phyloP scores from a whole-genome alignment of 192 early-diverging fungal genomes.

The Geranomyces michiganensis region DNA sequence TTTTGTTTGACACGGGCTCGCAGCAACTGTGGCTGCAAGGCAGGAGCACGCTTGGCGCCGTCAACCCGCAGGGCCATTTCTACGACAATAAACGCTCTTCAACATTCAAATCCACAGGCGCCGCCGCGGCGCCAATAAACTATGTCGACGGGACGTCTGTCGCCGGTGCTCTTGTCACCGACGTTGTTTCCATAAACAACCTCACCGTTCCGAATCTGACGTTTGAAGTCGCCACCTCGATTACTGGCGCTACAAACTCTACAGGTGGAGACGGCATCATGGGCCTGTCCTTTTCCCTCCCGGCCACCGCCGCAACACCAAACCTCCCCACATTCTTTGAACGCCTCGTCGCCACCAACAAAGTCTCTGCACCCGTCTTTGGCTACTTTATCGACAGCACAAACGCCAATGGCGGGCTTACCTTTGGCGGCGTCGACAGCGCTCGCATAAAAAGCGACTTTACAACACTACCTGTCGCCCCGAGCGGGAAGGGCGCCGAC shows the following conservation, averaged over 20 bases:
- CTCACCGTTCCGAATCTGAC: constrained; percentile 28
- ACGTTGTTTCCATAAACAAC: constrained; percentile 32
- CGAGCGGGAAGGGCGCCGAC: neutral
- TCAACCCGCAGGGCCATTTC: constrained; percentile 15
- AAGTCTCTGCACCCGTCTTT: constrained; percentile 35
- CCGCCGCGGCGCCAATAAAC: constrained; percentile 26
- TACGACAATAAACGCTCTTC: constrained; percentile 32
- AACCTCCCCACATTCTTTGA: constrained; percentile 22
- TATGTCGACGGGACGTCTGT: constrained; percentile 46
- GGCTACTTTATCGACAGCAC: constrained; percentile 40
- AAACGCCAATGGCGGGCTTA: constrained; percentile 20
- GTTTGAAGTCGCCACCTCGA: constrained; percentile 33
- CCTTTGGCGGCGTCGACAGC: constrained; percentile 46
- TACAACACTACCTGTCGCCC: constrained; percentile 28
- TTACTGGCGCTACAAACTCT: constrained; percentile 4
- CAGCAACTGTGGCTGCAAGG: constrained; percentile 45
- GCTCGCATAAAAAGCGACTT: constrained; percentile 30
- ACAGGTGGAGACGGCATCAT: constrained; percentile 42
- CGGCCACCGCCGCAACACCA: neutral
- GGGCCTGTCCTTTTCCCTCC: constrained; percentile 38
- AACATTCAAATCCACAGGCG: constrained; percentile 30
- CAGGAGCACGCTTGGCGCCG: constrained; percentile 24
- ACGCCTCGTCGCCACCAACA: constrained; percentile 14
- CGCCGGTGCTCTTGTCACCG: constrained; percentile 31
- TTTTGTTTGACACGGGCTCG: constrained; percentile 54